phyloP scores from a whole-genome alignment of 176 grass and related monocot species.

The Oryza nivara region DNA sequence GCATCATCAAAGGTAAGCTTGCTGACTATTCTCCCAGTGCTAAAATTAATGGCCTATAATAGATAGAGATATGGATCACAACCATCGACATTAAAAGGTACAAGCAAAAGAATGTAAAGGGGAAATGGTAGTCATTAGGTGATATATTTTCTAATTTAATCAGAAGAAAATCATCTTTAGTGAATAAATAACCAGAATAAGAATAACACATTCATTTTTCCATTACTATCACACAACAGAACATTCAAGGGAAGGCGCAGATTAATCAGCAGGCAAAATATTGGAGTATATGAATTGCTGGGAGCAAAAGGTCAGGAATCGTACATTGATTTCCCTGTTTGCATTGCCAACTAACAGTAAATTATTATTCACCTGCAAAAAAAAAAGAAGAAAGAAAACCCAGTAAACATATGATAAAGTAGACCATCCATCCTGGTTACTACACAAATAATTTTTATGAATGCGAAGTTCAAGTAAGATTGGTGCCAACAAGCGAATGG shows the following conservation, averaged over 20 bases:
- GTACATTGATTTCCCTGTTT: conserved; percentile 95
- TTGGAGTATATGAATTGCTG: conserved; percentile 15
- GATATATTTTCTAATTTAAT: conserved; percentile 36
- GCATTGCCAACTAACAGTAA: conserved; percentile 87
- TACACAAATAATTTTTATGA: conserved; percentile 23
- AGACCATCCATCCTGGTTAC: conserved; percentile 1
- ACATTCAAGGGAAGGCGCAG: neutral
- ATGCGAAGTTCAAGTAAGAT: neutral
- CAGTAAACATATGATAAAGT: conserved; percentile 30
- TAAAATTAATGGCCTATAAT: conserved; percentile 92
- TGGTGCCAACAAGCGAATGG: neutral
- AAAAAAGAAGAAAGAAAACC: conserved; percentile 42
- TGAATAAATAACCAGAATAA: conserved; percentile 14
- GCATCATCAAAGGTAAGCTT: conserved; percentile 92
- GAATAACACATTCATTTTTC: conserved; percentile 23
- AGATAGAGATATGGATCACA: conserved; percentile 45
- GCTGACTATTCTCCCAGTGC: conserved; percentile 87
- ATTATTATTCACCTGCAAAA: conserved; percentile 96
- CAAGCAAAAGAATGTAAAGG: conserved; percentile 12
- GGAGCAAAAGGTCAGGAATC: conserved; percentile 24
- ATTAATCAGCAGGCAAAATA: conserved; percentile 5
- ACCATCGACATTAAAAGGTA: neutral
- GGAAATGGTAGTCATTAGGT: conserved; percentile 3
- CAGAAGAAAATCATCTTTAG: neutral
- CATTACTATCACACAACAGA: conserved; percentile 14